phyloP scores from a whole-genome alignment of 23 red algal genomes.

The Gracilaria vermiculophylla region DNA sequence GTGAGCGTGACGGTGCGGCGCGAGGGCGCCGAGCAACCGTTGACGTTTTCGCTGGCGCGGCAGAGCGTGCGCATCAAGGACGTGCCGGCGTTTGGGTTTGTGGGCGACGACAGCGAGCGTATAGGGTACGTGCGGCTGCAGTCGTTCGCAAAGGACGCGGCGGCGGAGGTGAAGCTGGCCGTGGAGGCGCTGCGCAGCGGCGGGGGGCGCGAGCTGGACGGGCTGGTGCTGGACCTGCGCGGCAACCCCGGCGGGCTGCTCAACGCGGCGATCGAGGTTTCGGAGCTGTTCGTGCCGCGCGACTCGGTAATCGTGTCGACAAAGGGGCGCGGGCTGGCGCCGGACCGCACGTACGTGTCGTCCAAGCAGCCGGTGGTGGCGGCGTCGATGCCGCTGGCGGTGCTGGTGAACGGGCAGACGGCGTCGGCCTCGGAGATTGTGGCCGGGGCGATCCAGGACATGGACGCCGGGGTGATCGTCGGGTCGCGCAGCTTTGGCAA shows the following conservation, averaged over 20 bases:
- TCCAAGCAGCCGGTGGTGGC: constrained; percentile 43
- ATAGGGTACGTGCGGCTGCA: constrained; percentile 89
- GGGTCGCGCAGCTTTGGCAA: constrained; percentile 94
- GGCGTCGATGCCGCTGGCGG: constrained; percentile 53
- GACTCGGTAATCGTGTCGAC: constrained; percentile 80
- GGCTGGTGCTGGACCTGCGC: constrained; percentile 90
- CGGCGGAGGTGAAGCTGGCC: constrained; percentile 60
- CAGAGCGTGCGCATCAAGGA: constrained; percentile 79
- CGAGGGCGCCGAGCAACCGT: constrained; percentile 22
- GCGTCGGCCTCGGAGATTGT: constrained; percentile 97
- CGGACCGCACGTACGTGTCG: constrained; percentile 57
- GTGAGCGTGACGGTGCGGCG: constrained; percentile 71
- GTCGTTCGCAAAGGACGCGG: constrained; percentile 90
- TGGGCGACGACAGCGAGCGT: constrained; percentile 54
- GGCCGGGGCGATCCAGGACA: constrained; percentile 92
- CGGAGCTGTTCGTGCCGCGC: constrained; percentile 88
- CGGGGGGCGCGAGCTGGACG: constrained; percentile 16
- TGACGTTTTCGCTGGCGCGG: constrained; percentile 65
- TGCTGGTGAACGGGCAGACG: constrained; percentile 87
- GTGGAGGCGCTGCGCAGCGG: constrained; percentile 16
- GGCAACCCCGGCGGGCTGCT: constrained; percentile 94
- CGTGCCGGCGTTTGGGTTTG: constrained; percentile 78
- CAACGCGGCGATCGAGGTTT: constrained; percentile 83
- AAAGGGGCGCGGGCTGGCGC: constrained; percentile 74
- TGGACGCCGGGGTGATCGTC: constrained; percentile 83